Conservation (phyloP, 176 grass and related monocot genomes). For the Bothriochloa decipiens region DNA sequence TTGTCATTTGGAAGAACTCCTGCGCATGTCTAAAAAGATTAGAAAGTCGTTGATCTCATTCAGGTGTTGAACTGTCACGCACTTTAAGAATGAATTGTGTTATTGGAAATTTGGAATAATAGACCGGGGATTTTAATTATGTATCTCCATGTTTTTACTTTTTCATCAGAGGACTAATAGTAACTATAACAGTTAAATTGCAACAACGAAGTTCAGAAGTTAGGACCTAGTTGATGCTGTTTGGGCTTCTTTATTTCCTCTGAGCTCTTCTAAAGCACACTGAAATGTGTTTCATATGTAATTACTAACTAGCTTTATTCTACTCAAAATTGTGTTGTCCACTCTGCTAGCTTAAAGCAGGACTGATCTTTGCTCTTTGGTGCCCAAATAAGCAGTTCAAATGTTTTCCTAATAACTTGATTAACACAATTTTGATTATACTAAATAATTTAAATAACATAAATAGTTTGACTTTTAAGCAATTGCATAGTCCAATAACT, state of each 20-base stretch:
- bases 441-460: neutral
- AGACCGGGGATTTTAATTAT: neutral
- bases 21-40: neutral
- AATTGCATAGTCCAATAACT: neutral
- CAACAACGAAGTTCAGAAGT: neutral
- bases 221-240: neutral
- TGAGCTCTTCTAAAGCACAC: neutral
- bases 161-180: neutral
- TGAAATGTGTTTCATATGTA: neutral
- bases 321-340: neutral
- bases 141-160: neutral
- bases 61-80: neutral
- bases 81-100: neutral
- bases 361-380: neutral
- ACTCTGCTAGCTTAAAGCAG: slow-evolving; percentile 16
- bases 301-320: neutral
- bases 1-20: neutral
- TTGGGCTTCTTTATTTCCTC: neutral
- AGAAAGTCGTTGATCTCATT: neutral
- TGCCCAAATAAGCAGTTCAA: neutral
- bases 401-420: neutral
- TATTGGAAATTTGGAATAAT: neutral
- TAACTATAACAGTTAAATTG: neutral
- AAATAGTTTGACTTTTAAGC: neutral
- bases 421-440: neutral